These are phyloP conservation scores for Fusarium euwallaceae DNA, from an alignment of 2,329 filamentous ascomycete genomes.

Conservation along the genomic window DNA sequence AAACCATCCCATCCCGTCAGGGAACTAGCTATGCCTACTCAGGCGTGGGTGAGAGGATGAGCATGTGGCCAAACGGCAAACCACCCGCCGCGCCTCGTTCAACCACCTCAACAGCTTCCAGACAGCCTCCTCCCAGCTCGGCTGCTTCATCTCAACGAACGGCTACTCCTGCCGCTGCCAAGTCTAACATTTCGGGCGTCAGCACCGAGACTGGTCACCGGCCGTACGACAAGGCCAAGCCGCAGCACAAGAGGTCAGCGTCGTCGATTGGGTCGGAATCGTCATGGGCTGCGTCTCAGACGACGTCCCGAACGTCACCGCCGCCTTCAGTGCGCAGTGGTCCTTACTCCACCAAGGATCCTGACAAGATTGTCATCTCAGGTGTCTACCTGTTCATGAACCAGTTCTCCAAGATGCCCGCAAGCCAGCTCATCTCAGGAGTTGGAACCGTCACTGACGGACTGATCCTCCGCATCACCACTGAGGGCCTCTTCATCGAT, in stretches of 20 bases:
- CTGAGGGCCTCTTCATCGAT: conserved; percentile 96
- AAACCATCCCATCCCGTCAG: conserved; percentile 55
- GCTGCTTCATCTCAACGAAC: conserved; percentile 46
- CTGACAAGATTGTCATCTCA: conserved; percentile 95
- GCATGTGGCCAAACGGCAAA: conserved; percentile 76
- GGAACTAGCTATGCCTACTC: conserved; percentile 72
- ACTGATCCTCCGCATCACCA: conserved; percentile 90
- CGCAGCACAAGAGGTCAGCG: conserved; percentile 71
- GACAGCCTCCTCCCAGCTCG: conserved; percentile 39
- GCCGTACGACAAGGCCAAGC: conserved; percentile 79
- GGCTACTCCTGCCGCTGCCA: conserved; percentile 62
- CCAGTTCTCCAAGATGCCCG: conserved; percentile 86
- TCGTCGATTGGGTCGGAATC: conserved; percentile 82
- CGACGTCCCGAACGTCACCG: conserved; percentile 85
- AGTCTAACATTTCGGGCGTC: conserved; percentile 69
- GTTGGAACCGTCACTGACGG: conserved; percentile 90
- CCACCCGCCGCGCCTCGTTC: conserved; percentile 55
- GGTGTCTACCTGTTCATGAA: conserved; percentile 95
- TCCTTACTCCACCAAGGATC: conserved; percentile 88
- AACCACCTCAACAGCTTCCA: conserved; percentile 41
- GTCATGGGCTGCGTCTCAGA: conserved; percentile 87
- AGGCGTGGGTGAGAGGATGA: conserved; percentile 76
- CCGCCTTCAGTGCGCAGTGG: conserved; percentile 82
- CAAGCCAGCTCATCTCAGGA: conserved; percentile 90
- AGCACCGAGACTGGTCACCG: conserved; percentile 79